Evolutionary conservation across 768 basidiomycete species (phyloP).

Genomic region (Phanerochaete sordida): DNA sequence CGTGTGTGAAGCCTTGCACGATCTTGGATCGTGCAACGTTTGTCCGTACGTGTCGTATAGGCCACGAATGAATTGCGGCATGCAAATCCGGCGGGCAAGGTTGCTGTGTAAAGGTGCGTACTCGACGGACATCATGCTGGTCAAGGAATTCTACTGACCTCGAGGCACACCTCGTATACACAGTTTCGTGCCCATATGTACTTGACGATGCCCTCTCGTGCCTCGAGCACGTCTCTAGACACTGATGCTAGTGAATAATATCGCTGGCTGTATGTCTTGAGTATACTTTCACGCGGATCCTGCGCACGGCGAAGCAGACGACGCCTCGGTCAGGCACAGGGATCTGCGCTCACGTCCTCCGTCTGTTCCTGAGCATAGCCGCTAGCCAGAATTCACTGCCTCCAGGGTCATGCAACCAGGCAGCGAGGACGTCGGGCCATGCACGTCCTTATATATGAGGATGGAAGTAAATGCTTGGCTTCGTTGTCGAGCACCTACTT

Average conservation of each 20-base stretch:
- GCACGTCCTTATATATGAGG: neutral
- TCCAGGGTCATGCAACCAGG: neutral
- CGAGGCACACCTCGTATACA: too few relatives aligned
- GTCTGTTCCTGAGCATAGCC: neutral
- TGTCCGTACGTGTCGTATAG: too few relatives aligned
- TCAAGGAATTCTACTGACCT: too few relatives aligned
- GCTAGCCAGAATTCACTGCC: neutral
- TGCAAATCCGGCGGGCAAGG: too few relatives aligned
- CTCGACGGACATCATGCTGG: neutral
- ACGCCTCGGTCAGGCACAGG: neutral
- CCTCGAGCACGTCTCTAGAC: too few relatives aligned
- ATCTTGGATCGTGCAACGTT: too few relatives aligned
- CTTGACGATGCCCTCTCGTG: neutral
- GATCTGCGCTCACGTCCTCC: neutral
- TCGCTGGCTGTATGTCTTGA: too few relatives aligned
- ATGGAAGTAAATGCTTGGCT: too few relatives aligned
- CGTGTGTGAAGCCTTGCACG: too few relatives aligned
- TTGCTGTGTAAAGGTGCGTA: neutral
- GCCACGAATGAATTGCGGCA: too few relatives aligned
- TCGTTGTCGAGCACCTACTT: neutral
- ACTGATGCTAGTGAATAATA: too few relatives aligned
- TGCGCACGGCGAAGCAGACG: neutral
- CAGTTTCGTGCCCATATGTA: neutral
- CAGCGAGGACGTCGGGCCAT: neutral
- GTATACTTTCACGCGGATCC: too few relatives aligned